phyloP scores from a whole-genome alignment of 2,329 filamentous ascomycete species.

The Talaromyces sp. region DNA sequence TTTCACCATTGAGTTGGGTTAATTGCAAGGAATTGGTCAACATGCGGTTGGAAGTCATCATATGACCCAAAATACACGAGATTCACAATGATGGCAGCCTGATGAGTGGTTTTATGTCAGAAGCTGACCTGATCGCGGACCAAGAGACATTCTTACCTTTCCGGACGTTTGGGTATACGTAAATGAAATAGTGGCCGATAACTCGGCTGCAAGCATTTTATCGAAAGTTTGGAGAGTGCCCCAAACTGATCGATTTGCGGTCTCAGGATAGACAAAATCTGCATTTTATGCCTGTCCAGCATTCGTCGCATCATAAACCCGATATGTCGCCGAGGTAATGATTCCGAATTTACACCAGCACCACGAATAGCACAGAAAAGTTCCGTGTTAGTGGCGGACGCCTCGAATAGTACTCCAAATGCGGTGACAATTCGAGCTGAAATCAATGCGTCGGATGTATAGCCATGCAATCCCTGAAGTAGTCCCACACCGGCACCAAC shows the following conservation, averaged over 20 bases:
- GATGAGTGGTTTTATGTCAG: neutral
- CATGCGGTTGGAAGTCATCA: constrained; percentile 1
- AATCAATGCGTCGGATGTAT: constrained; percentile 11
- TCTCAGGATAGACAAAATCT: constrained; percentile 18
- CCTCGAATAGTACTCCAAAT: constrained; percentile 33
- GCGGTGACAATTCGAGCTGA: constrained; percentile 31
- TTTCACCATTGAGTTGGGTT: constrained; percentile 9
- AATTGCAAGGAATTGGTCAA: constrained; percentile 7
- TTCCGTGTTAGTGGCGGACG: constrained; percentile 30
- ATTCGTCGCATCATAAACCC: constrained; percentile 26
- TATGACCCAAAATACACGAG: constrained; percentile 12
- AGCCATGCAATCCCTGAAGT: constrained; percentile 16
- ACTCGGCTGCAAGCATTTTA: constrained; percentile 8
- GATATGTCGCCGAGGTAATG: constrained; percentile 33
- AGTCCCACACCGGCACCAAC: constrained; percentile 18
- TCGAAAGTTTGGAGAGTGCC: constrained; percentile 10
- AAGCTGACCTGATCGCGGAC: neutral
- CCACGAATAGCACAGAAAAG: constrained; percentile 37
- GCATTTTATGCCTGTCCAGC: constrained; percentile 21
- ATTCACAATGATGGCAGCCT: constrained; percentile 13
- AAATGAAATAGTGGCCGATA: constrained; percentile 2
- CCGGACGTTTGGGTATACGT: constrained; percentile 12
- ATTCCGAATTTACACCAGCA: constrained; percentile 37
- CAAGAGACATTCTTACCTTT: neutral
- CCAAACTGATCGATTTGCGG: constrained; percentile 16